A percentile compares a stretch with the other conserved stretches of the same genome.
Conservation (phyloP, 257 asterid species). For the Anisodus tanguticus region DNA sequence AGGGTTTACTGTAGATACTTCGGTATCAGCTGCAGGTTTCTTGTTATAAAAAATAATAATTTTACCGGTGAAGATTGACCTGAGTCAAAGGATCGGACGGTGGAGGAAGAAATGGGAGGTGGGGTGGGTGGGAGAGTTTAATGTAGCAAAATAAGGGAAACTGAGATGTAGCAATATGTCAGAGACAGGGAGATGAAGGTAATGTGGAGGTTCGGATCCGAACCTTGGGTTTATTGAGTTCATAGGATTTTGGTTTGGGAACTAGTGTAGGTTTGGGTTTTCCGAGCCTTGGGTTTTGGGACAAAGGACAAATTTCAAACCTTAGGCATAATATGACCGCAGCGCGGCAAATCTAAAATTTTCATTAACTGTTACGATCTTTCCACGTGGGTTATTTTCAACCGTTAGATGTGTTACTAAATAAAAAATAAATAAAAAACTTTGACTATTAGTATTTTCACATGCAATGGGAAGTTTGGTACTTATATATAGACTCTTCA, state of each 20-base stretch:
- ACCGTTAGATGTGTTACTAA: not conserved
- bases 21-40: too few species aligned
- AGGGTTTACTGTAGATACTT: too few species aligned
- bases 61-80: not conserved
- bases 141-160: constrained; percentile 6
- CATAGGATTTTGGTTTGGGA: not conserved
- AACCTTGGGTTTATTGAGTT: constrained; percentile 42
- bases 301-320: constrained; percentile 66
- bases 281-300: constrained; percentile 56
- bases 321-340: constrained; percentile 48
- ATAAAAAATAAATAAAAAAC: not conserved
- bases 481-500: not conserved
- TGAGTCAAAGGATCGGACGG: constrained; percentile 24
- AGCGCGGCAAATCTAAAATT: constrained; percentile 68
- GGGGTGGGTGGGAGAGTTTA: not conserved
- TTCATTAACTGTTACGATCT: constrained; percentile 19
- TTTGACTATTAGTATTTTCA: not conserved
- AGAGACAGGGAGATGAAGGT: not conserved
- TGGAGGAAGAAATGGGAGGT: not conserved
- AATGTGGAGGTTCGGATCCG: constrained; percentile 34
- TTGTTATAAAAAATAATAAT: too few species aligned
- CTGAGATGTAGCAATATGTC: not conserved
- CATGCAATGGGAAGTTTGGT: not conserved
- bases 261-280: constrained; percentile 35
- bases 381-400: constrained; percentile 29